These are phyloP conservation scores for Pistacia integerrima DNA, from an alignment of 345 rosid genomes.

Conservation along the genomic window DNA sequence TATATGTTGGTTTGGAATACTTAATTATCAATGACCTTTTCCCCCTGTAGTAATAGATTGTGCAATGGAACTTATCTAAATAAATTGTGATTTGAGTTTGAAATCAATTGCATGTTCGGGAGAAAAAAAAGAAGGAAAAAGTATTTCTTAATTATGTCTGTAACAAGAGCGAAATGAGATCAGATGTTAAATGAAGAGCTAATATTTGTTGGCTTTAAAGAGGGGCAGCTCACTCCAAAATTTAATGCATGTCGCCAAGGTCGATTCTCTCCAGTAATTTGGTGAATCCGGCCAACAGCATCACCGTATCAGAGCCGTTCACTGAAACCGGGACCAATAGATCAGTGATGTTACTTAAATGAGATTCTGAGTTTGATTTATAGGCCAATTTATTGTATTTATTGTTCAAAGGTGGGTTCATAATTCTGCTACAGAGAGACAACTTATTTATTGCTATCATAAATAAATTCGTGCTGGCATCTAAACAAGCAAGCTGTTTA, in stretches of 20 bases:
- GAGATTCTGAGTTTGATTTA: neutral
- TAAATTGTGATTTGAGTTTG: no score
- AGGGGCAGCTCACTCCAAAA: neutral
- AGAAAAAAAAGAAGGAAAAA: no score
- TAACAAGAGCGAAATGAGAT: no score
- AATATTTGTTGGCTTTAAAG: no score
- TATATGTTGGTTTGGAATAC: no score
- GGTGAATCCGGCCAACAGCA: neutral
- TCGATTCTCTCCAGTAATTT: neutral
- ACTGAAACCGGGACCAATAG: neutral
- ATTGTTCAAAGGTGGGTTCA: neutral
- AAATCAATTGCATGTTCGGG: no score
- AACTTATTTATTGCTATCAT: constrained; percentile 9
- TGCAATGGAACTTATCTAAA: no score
- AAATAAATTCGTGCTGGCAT: neutral
- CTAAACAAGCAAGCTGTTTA: no score
- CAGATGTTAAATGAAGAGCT: no score
- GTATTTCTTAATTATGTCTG: no score
- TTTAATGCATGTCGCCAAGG: neutral
- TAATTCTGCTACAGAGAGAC: neutral
- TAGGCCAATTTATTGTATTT: neutral
- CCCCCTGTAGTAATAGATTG: no score
- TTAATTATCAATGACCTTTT: no score
- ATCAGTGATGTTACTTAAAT: neutral
- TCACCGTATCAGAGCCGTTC: neutral